Percentiles rank a stretch among this genome's conserved stretches.
Evolutionary conservation across 2,329 filamentous ascomycete genomes (phyloP).

Genomic region (Lojkania enalia): DNA sequence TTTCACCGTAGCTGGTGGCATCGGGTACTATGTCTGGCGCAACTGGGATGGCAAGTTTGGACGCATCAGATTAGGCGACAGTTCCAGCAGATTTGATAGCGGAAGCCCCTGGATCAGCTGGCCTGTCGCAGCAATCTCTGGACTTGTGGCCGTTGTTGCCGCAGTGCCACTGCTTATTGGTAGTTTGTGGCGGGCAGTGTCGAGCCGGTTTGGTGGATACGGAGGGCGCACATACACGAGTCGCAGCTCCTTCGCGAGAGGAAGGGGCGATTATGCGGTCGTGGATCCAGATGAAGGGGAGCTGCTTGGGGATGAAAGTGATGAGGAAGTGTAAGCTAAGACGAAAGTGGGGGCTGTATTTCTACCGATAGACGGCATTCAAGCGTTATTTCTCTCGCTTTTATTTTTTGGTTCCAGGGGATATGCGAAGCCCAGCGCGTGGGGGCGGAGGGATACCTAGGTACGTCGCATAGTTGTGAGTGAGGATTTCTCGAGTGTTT

Average conservation of each 20-base stretch:
- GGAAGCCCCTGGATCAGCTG: constrained; percentile 74
- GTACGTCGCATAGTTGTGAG: no score
- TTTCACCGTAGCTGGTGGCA: constrained; percentile 67
- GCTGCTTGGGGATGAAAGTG: constrained; percentile 87
- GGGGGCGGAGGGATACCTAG: no score
- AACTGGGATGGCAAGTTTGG: constrained; percentile 92
- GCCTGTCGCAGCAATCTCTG: constrained; percentile 59
- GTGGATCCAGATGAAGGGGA: constrained; percentile 96
- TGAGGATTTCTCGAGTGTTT: no score
- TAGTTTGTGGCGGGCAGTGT: constrained; percentile 71
- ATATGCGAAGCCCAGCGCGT: no score
- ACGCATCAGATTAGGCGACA: constrained; percentile 81
- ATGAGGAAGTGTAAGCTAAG: constrained; percentile 79
- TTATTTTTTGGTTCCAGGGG: no score
- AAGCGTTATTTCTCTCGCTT: no score
- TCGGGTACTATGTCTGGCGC: constrained; percentile 83
- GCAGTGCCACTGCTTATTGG: constrained; percentile 68
- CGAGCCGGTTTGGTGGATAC: constrained; percentile 55
- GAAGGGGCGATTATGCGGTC: constrained; percentile 81
- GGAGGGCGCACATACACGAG: constrained; percentile 78
- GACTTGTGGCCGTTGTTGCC: constrained; percentile 58
- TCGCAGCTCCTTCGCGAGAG: constrained; percentile 83
- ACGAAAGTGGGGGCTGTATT: no score
- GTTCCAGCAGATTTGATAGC: constrained; percentile 53
- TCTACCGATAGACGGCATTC: no score